phyloP scores from a whole-genome alignment of 2,329 filamentous ascomycete species.

The Gnomoniopsis smithogilvyi region DNA sequence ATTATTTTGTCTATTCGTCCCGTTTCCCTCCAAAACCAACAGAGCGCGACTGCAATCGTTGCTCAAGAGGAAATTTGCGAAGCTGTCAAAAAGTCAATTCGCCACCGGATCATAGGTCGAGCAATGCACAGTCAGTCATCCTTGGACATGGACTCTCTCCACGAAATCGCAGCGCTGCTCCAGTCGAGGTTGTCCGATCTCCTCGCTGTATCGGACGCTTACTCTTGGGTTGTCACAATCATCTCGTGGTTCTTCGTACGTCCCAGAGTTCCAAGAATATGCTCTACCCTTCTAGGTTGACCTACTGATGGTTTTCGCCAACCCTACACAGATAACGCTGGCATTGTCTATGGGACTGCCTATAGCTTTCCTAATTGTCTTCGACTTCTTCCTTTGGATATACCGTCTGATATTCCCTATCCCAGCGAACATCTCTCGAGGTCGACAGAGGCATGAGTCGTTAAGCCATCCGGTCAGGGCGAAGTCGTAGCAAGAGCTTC shows the following conservation, averaged over 20 bases:
- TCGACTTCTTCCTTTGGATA: slow-evolving; percentile 52
- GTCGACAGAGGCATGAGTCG: slow-evolving; percentile 19
- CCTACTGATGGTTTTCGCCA: background rate
- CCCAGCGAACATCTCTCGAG: slow-evolving; percentile 13
- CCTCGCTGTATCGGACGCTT: slow-evolving; percentile 19
- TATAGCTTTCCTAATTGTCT: slow-evolving; percentile 42
- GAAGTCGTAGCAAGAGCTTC: slow-evolving; percentile 9
- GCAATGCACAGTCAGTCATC: slow-evolving; percentile 8
- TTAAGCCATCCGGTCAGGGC: slow-evolving; percentile 19
- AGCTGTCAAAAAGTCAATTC: background rate
- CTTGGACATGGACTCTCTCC: slow-evolving; percentile 10
- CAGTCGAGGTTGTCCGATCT: slow-evolving; percentile 20
- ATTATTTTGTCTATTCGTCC: too few species aligned
- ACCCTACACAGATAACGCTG: slow-evolving; percentile 35
- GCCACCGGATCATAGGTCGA: background rate
- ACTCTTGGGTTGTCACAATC: slow-evolving; percentile 20
- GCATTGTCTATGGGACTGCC: slow-evolving; percentile 46
- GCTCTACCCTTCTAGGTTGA: background rate
- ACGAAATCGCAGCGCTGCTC: slow-evolving; percentile 9
- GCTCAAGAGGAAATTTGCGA: background rate
- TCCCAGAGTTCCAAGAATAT: background rate
- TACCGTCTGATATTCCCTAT: slow-evolving; percentile 40
- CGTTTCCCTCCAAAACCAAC: too few species aligned
- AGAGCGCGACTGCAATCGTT: too few species aligned
- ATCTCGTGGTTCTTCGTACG: slow-evolving; percentile 28